Base-by-base conservation (phyloP, 192 early-diverging fungal species). In the Funneliformis geosporum region DNA sequence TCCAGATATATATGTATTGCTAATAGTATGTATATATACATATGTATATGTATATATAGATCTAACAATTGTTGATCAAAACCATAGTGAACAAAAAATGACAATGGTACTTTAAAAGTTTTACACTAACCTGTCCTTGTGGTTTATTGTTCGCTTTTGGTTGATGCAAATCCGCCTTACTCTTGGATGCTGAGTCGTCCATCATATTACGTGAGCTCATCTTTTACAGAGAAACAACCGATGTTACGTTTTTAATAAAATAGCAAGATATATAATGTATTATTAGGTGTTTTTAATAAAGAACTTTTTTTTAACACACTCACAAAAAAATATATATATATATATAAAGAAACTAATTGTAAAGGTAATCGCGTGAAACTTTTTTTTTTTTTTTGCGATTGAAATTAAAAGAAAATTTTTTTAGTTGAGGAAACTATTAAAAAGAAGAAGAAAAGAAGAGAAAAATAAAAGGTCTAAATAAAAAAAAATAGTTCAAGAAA, bases 81-180 rank as follows among this genome's bases (percentile, higher is more conserved):
- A 33, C 18, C 59, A 78, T 25, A 16, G 8, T 21, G 5, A 47
- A 76, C 21, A 25, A 80, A 43, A 42, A 67, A 25, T 44, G 43
- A 60, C 18, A 60, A 59, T 28, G n/a, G 55, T n/a, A 77, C n/a
- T n/a, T n/a, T n/a, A n/a, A n/a, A n/a, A n/a, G n/a, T n/a, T 18
- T 14, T 39, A 27, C 60, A 76, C 84, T 69, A 77, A 91, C 90
- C 81, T 91, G 89, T 33, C 90, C 91, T 82, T 93, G 92, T 39
- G 87, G 90, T 74, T 91, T 90, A 80, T 87, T 91, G 75, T 89
- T 91, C 40, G 91, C 91, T 43, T 89, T 85, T 59, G 92, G 92
- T 79, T 93, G 92, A 82, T 87, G 88, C 43, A 93, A 46, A 69
- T 84, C 85, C 62, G 81, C 79, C 60, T 75, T 77, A 47, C 25